Conservation (phyloP, 352 stramenopile genomes). For the Blastocystis sp. region DNA sequence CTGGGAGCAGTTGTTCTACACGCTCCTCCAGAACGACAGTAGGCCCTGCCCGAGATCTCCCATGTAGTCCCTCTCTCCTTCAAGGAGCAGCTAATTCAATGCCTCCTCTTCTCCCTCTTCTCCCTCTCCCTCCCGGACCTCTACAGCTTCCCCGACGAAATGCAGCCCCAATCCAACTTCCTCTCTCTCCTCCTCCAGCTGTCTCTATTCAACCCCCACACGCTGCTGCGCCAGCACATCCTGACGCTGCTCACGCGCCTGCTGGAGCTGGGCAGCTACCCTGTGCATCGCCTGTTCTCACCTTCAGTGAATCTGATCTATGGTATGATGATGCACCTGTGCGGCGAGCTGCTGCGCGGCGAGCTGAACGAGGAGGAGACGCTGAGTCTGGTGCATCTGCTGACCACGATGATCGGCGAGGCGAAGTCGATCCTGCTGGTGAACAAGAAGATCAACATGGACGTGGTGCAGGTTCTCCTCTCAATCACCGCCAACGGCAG, state of each 20-base stretch:
- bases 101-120: slow-evolving; percentile 8
- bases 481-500: background rate
- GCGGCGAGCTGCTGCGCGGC: background rate
- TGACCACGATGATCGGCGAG: background rate
- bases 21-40: slow-evolving; percentile 1
- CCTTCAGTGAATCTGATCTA: background rate
- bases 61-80: background rate
- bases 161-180: background rate
- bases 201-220: background rate
- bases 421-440: background rate
- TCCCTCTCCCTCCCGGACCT: background rate
- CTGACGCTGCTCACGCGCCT: background rate
- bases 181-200: slow-evolving; percentile 14
- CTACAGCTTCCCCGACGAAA: background rate
- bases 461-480: background rate
- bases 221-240: background rate
- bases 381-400: background rate
- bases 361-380: background rate
- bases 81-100: background rate
- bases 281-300: background rate
- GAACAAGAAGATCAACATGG: background rate
- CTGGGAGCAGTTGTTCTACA: background rate
- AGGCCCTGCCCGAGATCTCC: background rate
- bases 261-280: slow-evolving; percentile 6
- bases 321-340: background rate